These are phyloP conservation scores for Xanthoconium purpureum DNA, from an alignment of 768 basidiomycete genomes.

Conservation along the genomic window DNA sequence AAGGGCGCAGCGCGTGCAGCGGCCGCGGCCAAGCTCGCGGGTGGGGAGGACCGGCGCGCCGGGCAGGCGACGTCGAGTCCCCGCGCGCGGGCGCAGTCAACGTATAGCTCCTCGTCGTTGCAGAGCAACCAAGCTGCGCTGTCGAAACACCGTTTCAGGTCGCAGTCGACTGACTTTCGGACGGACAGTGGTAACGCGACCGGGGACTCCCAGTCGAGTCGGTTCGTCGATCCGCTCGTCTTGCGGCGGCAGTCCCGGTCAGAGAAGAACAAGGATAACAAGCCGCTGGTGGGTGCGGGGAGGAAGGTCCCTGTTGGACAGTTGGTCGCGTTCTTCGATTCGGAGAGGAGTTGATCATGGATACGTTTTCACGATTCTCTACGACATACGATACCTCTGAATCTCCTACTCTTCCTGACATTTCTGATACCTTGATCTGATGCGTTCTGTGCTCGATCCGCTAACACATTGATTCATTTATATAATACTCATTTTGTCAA, in stretches of 20 bases:
- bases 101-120: slow-evolving; percentile 41
- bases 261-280: slow-evolving; percentile 40
- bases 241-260: slow-evolving; percentile 60
- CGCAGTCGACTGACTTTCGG: slow-evolving; percentile 38
- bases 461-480: not conserved
- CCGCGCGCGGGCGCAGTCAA: slow-evolving; percentile 55
- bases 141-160: slow-evolving; percentile 33
- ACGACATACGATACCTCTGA: not conserved
- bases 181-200: slow-evolving; percentile 13
- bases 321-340: slow-evolving; percentile 82
- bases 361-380: not conserved
- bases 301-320: slow-evolving; percentile 74
- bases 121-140: slow-evolving; percentile 28
- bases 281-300: slow-evolving; percentile 34
- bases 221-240: slow-evolving; percentile 77
- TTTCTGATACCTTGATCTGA: not conserved
- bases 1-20: slow-evolving; percentile 31
- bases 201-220: slow-evolving; percentile 22
- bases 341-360: slow-evolving; percentile 20
- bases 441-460: not conserved
- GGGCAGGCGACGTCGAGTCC: slow-evolving; percentile 21
- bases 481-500: not conserved
- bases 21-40: slow-evolving; percentile 35
- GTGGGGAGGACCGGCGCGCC: slow-evolving; percentile 23
- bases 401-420: not conserved